Base-by-base conservation (phyloP, 805 yeast genomes). In the Kregervanrija pseudodelftensis region DNA sequence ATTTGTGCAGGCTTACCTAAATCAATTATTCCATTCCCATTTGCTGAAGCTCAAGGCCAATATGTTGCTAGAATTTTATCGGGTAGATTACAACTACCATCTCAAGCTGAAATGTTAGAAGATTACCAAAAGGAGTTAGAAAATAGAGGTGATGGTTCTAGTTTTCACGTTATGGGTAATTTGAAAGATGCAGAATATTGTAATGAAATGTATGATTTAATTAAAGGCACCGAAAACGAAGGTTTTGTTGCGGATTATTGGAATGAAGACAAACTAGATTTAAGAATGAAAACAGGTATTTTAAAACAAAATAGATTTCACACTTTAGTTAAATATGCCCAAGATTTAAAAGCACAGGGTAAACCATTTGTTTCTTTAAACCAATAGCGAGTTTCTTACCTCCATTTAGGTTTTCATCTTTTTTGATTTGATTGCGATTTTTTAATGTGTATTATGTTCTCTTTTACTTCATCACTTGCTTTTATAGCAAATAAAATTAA, bases 141-240 rank as follows among this genome's bases (percentile, higher is more conserved):
- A 12, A 51, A 43, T 7, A 69, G 73, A 46, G 85, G 84, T 7
- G 65, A 67, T 11, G 76, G 73, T 13, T 59, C 69, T 28, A 52
- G 58, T 2, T 76, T 72, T 60, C 87, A 82, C 54, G 74, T 70
- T 46, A 57, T 82, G 58, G 65, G 64, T 12, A 70, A 60, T 51
- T 85, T 86, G 10, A 63, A 63, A 39, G 93, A 84, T 52, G 78
- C 74, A 1, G 74, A 74, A 22, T 85, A 80, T 57, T 73, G 77
- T 53, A 73, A 73, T 50, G 64, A 65, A 41, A 60, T 76, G 48
- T 65, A 65, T 45, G 58, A 60, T 17, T 61, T 68, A 42, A 61
- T 62, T 38, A 64, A 49, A 30, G 60, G 58, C 45, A 70, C 68
- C 28, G 67, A 68, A 49, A 49, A 51, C 11, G 57, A 57, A 39